Evolutionary conservation across 2,329 filamentous ascomycete genomes (phyloP).

Genomic region (Dactylellina cionopaga): DNA sequence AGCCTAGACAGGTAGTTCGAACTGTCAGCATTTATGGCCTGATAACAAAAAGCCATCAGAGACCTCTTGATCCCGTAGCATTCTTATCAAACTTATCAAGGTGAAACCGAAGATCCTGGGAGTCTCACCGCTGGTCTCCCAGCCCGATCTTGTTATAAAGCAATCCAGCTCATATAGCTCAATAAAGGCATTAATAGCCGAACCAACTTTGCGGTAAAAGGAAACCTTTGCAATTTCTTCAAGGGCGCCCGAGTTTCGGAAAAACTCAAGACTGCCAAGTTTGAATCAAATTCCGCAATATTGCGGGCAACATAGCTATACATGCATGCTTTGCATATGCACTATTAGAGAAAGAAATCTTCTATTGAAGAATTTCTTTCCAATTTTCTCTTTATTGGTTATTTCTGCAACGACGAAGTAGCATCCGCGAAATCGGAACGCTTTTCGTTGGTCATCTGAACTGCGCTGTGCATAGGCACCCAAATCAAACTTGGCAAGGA

Average conservation of each 20-base stretch:
- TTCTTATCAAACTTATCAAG: conserved; percentile 44
- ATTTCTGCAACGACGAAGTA: too few relatives aligned
- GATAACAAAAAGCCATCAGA: neutral
- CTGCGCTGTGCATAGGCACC: conserved; percentile 9
- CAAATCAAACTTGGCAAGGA: conserved; percentile 21
- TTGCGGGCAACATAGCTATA: neutral
- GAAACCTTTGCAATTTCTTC: neutral
- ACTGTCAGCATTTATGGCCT: neutral
- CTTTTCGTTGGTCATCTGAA: conserved; percentile 25
- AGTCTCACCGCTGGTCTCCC: neutral
- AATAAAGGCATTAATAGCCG: conserved; percentile 35
- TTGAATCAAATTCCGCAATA: neutral
- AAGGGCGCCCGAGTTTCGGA: conserved; percentile 17
- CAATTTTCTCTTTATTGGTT: too few relatives aligned
- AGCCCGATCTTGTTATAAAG: conserved; percentile 4
- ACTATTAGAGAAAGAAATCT: too few relatives aligned
- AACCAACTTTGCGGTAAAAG: conserved; percentile 9
- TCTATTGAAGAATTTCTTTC: too few relatives aligned
- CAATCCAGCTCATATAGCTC: conserved; percentile 29
- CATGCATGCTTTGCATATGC: conserved; percentile 3
- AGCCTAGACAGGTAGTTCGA: neutral
- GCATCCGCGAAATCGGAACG: neutral
- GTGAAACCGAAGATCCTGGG: conserved; percentile 33
- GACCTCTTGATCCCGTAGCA: neutral
- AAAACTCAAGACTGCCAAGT: conserved; percentile 16